Percentiles rank a stretch among this genome's conserved stretches.
These are phyloP conservation scores for Diaporthe caulivora DNA, from an alignment of 2,329 filamentous ascomycete genomes.

Conservation along the genomic window DNA sequence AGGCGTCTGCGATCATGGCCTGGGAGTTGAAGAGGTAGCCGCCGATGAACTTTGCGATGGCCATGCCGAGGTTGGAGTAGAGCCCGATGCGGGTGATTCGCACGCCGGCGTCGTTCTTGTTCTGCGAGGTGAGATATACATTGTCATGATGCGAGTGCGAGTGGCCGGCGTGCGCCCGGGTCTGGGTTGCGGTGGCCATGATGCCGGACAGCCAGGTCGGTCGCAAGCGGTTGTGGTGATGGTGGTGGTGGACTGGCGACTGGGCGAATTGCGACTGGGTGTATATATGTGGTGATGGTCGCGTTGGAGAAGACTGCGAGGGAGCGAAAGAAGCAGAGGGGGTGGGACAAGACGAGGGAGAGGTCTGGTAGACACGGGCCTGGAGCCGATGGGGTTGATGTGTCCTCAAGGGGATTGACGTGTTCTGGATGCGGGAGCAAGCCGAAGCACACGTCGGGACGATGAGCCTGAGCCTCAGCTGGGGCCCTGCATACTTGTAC, in stretches of 20 bases:
- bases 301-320: conserved; percentile 37
- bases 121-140: conserved; percentile 81
- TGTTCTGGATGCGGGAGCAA: conserved; percentile 12
- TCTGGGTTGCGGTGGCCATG: conserved; percentile 44
- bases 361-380: conserved; percentile 48
- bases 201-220: conserved; percentile 44
- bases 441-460: conserved; percentile 18
- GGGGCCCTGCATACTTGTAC: conserved; percentile 36
- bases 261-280: conserved; percentile 33
- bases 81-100: conserved; percentile 92
- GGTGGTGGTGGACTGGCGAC: conserved; percentile 36
- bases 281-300: conserved; percentile 27
- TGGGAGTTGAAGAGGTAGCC: conserved; percentile 97
- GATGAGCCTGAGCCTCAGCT: conserved; percentile 25
- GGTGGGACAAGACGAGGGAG: conserved; percentile 42
- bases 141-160: conserved; percentile 86
- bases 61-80: conserved; percentile 93
- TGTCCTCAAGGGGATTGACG: conserved; percentile 47
- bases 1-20: conserved; percentile 91
- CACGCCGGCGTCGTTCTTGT: conserved; percentile 93
- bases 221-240: conserved; percentile 32
- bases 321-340: conserved; percentile 38
- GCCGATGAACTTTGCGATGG: conserved; percentile 89
- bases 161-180: conserved; percentile 63
- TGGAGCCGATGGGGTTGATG: conserved; percentile 47